Evolutionary conservation across 805 yeast genomes (phyloP).

Genomic region (Kockiozyma suomiensis): DNA sequence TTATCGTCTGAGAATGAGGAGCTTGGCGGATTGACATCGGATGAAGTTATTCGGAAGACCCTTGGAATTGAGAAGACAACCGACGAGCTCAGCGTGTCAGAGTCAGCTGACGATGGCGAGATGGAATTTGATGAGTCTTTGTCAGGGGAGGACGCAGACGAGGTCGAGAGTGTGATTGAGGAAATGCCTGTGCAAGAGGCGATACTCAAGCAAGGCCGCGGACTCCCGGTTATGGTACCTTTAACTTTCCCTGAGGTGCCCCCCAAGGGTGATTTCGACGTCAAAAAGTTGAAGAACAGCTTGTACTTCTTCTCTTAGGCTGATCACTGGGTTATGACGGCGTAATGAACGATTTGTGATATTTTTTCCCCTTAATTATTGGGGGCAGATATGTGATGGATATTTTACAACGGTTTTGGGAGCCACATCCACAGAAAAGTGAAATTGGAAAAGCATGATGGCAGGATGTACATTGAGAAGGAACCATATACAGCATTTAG

Average conservation of each 20-base stretch:
- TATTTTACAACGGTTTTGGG: no score
- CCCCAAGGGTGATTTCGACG: constrained; percentile 73
- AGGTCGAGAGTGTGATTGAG: background rate
- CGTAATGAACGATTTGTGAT: no score
- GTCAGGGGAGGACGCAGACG: background rate
- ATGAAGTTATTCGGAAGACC: constrained; percentile 35
- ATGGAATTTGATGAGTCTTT: background rate
- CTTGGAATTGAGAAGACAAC: constrained; percentile 10
- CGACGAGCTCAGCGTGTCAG: background rate
- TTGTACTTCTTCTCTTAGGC: constrained; percentile 71
- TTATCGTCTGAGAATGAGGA: constrained; percentile 43
- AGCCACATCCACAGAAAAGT: no score
- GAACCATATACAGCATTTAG: background rate
- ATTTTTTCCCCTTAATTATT: no score
- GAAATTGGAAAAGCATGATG: background rate
- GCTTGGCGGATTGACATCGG: constrained; percentile 35
- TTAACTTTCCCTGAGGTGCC: constrained; percentile 36
- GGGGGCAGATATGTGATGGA: no score
- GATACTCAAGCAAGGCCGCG: background rate
- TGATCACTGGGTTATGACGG: background rate
- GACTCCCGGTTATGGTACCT: constrained; percentile 18
- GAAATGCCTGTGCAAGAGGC: background rate
- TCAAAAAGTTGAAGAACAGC: constrained; percentile 67
- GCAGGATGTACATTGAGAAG: background rate
- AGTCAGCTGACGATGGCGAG: background rate